Conservation (phyloP, 2,329 filamentous ascomycete species). For the Pseudocercospora eumusae region DNA sequence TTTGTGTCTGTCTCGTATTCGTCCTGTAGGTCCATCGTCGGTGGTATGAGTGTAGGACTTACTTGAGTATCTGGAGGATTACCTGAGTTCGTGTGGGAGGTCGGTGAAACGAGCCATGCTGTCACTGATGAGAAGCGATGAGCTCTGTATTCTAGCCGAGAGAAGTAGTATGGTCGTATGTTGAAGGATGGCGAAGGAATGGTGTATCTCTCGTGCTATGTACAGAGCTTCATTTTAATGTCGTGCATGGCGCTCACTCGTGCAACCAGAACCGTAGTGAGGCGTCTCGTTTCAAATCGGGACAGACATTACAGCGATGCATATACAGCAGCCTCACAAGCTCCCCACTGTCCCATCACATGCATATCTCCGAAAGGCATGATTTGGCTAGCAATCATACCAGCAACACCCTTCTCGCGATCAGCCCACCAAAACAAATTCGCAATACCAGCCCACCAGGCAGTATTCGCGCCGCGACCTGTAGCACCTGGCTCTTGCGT, state of each 20-base stretch:
- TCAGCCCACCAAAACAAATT: constrained; percentile 41
- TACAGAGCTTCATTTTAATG: background rate
- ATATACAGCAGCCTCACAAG: constrained; percentile 38
- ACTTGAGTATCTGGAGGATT: background rate
- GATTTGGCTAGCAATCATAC: constrained; percentile 42
- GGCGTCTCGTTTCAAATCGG: background rate
- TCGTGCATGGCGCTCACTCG: background rate
- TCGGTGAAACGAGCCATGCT: background rate
- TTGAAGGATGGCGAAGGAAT: background rate
- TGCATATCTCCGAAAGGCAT: constrained; percentile 40
- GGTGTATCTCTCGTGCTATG: background rate
- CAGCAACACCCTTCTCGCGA: constrained; percentile 40
- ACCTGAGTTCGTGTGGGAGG: background rate
- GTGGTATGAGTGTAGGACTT: background rate
- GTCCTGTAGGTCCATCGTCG: no score
- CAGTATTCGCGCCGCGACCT: constrained; percentile 40
- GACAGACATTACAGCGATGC: background rate
- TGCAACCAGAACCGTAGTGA: background rate
- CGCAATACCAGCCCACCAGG: constrained; percentile 40
- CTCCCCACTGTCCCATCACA: constrained; percentile 36
- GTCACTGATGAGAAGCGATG: background rate
- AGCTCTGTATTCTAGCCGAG: no score
- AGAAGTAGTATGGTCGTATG: no score
- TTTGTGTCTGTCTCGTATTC: background rate
- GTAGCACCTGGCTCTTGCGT: constrained; percentile 41